Evolutionary conservation across 345 rosid genomes (phyloP), one percentile per base, ranked within the genome.

Genomic region (Arabis alpina): DNA sequence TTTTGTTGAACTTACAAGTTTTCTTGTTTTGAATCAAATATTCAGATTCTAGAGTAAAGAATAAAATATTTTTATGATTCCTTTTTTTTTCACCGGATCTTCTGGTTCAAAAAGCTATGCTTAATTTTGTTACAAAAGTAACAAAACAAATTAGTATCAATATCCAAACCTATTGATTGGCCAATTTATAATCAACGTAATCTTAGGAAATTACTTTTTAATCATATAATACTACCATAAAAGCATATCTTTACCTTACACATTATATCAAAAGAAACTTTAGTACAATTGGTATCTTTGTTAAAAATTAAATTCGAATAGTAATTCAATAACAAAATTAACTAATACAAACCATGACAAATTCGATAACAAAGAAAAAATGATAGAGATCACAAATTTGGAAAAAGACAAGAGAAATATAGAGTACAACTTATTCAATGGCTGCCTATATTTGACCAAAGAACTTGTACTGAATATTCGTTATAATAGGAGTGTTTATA

Each of bases 361-460:
- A 19, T 54, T 54, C 56, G 41, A 53, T 39, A 54, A 42, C 4
- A 2, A 8, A 16, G 39, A 67, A 4, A 34, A 42, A 53, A 54
- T 30, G 34, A 30, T 30, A 30, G 34, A 30, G 34, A 41, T 52
- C 51, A 40, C 41, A 9, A 8, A 40, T 27, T 14, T 52, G 30
- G 52, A 47, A 36, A 45, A 45, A 34, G 40, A 44, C 39, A 34
- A 23, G 28, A 10, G 36, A 27, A 4, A 19, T 11, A 32, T 8
- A 7, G 6, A 67, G 52, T 32, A 32, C 7, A 24, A 55, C 36
- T 55, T 44, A 68, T 56, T 68, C 47, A 68, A 57, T 56, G 64
- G 73, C 56, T 56, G 48, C 15, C 65, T 24, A 48, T 37, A 57
- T 47, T 57, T 68, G 73, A 68, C 73, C 64, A 56, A 34, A 68